Evolutionary conservation across 2,329 filamentous ascomycete species (phyloP).

Genomic region (Didymella lethalis): DNA sequence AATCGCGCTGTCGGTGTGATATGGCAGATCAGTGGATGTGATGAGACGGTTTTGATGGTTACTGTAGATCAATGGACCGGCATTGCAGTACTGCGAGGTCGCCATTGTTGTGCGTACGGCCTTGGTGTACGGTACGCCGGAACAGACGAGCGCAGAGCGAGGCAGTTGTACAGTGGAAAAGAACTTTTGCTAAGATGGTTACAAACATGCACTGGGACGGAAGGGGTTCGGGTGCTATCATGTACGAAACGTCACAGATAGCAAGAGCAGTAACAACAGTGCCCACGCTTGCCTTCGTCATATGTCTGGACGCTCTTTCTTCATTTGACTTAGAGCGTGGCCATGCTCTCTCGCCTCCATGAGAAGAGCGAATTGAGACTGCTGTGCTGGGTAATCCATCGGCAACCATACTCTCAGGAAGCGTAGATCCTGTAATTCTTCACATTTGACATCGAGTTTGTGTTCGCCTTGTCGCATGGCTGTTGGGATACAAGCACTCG

Average conservation of each 20-base stretch:
- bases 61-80: conserved; percentile 23
- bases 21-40: conserved; percentile 20
- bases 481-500: not conserved
- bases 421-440: not conserved
- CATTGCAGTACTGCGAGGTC: conserved; percentile 7
- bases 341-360: too few relatives aligned
- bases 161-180: not conserved
- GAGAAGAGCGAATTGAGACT: not conserved
- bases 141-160: not conserved
- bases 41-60: conserved; percentile 18
- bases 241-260: not conserved
- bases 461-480: not conserved
- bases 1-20: conserved; percentile 21
- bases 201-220: not conserved
- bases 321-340: not conserved
- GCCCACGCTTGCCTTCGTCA: not conserved
- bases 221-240: not conserved
- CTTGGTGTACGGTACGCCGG: not conserved
- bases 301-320: not conserved
- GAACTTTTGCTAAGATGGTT: not conserved
- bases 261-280: not conserved
- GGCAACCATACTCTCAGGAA: not conserved
- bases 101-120: conserved; percentile 2
- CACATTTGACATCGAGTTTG: not conserved
- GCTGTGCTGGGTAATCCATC: not conserved